Percentiles rank a stretch among this genome's conserved stretches.
phyloP scores from a whole-genome alignment of 805 yeast genomes.

The Yarrowia phangngaensis region DNA sequence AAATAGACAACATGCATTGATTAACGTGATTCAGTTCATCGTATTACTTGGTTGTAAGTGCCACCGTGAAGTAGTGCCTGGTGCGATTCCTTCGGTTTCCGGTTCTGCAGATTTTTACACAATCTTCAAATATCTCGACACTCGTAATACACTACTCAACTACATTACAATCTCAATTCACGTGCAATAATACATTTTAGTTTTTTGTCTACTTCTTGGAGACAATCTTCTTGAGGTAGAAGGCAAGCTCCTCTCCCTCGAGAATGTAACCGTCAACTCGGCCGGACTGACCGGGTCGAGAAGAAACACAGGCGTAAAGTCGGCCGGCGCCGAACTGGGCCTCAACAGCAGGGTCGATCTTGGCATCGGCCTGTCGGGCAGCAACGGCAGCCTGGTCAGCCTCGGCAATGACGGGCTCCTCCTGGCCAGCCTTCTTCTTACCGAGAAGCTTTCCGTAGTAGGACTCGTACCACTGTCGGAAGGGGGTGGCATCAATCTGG shows the following conservation, averaged over 20 bases:
- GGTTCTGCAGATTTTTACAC: too few relatives aligned
- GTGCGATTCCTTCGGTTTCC: neutral
- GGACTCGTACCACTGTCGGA: conserved; percentile 98
- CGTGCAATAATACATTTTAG: conserved; percentile 27
- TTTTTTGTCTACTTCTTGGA: conserved; percentile 81
- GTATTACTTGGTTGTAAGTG: neutral
- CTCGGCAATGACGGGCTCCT: conserved; percentile 47
- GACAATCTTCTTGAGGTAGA: conserved; percentile 99
- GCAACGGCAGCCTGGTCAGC: conserved; percentile 85
- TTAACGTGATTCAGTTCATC: too few relatives aligned
- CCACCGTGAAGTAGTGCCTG: neutral
- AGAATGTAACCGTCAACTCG: conserved; percentile 99
- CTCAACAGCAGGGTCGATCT: conserved; percentile 86
- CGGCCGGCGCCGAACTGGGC: conserved; percentile 98
- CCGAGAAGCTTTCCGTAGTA: conserved; percentile 95
- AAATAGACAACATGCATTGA: neutral
- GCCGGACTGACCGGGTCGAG: conserved; percentile 99
- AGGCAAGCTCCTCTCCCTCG: conserved; percentile 99
- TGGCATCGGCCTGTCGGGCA: conserved; percentile 79
- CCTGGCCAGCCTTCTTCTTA: conserved; percentile 59
- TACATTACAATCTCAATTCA: conserved; percentile 1
- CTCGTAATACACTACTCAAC: too few relatives aligned
- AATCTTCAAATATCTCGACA: too few relatives aligned
- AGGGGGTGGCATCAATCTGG: conserved; percentile 99
- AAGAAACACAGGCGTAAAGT: conserved; percentile 96